Evolutionary conservation across 225 moss, liverwort and hornwort species (phyloP), one percentile per base, ranked within the genome.

Genomic region (Polytrichum commune): DNA sequence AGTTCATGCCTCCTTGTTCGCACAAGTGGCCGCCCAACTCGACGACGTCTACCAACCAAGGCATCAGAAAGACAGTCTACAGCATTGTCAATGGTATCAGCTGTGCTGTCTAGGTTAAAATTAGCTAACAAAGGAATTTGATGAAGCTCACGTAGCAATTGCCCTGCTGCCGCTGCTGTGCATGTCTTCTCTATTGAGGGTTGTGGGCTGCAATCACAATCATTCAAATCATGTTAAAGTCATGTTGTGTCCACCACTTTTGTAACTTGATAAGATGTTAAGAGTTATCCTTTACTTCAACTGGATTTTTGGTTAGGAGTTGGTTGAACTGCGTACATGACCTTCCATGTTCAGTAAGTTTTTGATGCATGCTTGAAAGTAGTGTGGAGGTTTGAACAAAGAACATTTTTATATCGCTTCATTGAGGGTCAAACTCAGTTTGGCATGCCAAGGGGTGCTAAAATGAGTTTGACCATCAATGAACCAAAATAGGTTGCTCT

Each of bases 131-230:
- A 56, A 27, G 60, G 53, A 13, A 62, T 73, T 68, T 73, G 72
- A 73, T 90, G 80, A 22, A 98, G 81, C 69, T 95, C 93, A 69
- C 88, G 83, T 46, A 95, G 77, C 55, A 91, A 55, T 64, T 90
- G 92, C 19, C 77, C 84, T 29, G 90, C 90, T 24, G 90, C 93
- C 19, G 88, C 93, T 64, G 93, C 95, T 70, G 98, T 98, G 75
- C 82, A 81, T 19, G 93, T 81, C 56, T 90, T 82, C 28, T 93
- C 79, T 6, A 69, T 78, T 18, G 84, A 92, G 69, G 86, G 82
- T 77, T 90, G 84, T 27, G 84, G 77, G 73, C 95, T 91, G 80
- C 70, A 82, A 73, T 66, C 8, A 72, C 63, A 61, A 61, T 61
- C 22, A 61, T 23, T 23, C 1, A 61, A 7, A 26, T 23, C 60